Evolutionary conservation across 768 basidiomycete species (phyloP).

Genomic region (Tricholoma terreum): DNA sequence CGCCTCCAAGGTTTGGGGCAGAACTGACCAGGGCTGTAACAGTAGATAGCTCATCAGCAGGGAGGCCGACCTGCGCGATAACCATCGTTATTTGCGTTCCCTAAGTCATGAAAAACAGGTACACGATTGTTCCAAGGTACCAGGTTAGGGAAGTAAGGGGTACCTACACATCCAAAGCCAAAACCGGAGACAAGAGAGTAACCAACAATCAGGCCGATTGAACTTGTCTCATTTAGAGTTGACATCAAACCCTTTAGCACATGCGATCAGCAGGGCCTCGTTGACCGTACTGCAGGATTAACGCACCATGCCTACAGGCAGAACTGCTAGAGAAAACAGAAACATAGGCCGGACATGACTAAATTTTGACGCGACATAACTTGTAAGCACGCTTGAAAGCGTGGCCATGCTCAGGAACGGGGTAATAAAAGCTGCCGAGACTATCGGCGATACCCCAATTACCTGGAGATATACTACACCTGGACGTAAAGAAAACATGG

Average conservation of each 20-base stretch:
- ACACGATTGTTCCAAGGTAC: not conserved
- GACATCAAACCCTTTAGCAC: conserved; percentile 20
- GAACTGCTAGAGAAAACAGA: conserved; percentile 8
- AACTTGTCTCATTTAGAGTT: conserved; percentile 19
- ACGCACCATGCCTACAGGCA: conserved; percentile 22
- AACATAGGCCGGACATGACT: conserved; percentile 14
- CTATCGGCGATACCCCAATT: conserved; percentile 17
- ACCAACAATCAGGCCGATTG: conserved; percentile 19
- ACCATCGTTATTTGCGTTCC: conserved; percentile 21
- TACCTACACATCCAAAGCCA: conserved; percentile 22
- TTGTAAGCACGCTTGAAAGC: conserved; percentile 15
- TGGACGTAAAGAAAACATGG: not conserved
- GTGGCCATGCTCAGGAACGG: conserved; percentile 20
- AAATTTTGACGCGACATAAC: conserved; percentile 11
- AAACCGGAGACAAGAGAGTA: conserved; percentile 20
- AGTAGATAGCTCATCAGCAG: conserved; percentile 20
- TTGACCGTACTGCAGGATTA: not conserved
- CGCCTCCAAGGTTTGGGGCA: conserved; percentile 20
- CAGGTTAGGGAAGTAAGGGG: not conserved
- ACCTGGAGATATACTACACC: conserved; percentile 21
- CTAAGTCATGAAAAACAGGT: conserved; percentile 4
- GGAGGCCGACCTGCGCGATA: conserved; percentile 23
- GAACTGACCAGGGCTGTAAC: conserved; percentile 21
- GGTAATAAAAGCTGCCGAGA: conserved; percentile 21
- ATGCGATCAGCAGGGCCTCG: not conserved